Evolutionary conservation across 306 rosid species (phyloP).

Genomic region (Cyamopsis tetragonoloba): DNA sequence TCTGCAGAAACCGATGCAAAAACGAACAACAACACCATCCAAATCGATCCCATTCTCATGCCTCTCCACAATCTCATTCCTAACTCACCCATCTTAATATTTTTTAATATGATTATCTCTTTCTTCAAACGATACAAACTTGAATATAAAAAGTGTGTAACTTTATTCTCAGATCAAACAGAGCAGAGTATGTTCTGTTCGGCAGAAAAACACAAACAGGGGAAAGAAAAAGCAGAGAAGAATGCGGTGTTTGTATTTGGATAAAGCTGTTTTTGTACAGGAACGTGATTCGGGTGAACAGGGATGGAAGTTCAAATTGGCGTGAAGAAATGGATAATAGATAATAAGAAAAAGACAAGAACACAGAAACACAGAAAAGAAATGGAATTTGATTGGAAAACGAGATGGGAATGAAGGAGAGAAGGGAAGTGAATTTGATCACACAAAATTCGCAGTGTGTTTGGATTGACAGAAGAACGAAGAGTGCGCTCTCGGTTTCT

Average conservation of each 20-base stretch:
- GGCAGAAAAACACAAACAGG: not conserved
- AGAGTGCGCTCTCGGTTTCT: not conserved
- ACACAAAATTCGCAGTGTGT: not conserved
- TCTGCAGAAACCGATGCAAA: constrained; percentile 51
- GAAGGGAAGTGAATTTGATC: not conserved
- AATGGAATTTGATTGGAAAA: not conserved
- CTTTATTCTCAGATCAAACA: not conserved
- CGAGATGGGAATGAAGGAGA: not conserved
- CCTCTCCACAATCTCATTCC: constrained; percentile 35
- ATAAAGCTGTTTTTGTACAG: not conserved
- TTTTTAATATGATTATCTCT: not conserved
- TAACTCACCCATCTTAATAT: constrained; percentile 12
- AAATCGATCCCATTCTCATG: constrained; percentile 38
- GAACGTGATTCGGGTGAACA: not conserved
- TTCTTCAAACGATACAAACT: not conserved
- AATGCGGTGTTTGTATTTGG: not conserved
- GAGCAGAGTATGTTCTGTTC: not conserved
- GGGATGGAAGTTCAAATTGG: not conserved
- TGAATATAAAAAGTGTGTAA: no score
- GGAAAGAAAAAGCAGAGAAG: not conserved
- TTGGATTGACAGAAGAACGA: not conserved
- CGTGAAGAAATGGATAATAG: not conserved
- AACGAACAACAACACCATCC: constrained; percentile 45
- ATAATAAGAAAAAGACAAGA: not conserved
- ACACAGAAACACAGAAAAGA: not conserved